Evolutionary conservation across 139 green algal species (phyloP), one percentile per base, ranked within the genome.

Genomic region (Auxenochlorella pyrenoidosa): DNA sequence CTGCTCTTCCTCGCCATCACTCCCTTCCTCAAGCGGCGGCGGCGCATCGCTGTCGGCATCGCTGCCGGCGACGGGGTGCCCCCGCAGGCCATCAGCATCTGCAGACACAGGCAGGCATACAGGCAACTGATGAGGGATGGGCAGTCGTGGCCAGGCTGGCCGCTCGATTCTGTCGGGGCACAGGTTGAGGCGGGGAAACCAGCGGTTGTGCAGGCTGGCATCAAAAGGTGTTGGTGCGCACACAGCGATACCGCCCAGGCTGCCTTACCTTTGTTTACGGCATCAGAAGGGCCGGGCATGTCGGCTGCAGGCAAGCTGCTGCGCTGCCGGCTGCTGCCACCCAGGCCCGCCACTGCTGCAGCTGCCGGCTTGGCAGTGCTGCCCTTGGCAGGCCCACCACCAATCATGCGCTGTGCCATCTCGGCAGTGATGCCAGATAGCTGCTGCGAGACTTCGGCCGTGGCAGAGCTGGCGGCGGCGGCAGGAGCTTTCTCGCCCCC

Each of bases 361-460:
- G 41, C 26, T 24, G 26, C 43, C 41, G 41, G 26, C 26, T 80
- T 80, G 10, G 43, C 43, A 19, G 75, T 10, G 26, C 26, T 40
- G 75, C 75, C 28, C 10, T 58, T 60, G 30, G 41, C 43, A 8
- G 75, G 34, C 30, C 16, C 43, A 3, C 44, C 75, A 16, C n/a
- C 43, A 21, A 81, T 1, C 75, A 81, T 81, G 43, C 75, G 75
- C 43, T 41, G 34, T 2, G 75, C 75, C 75, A 81, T 81, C 44
- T 81, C 75, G 2, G 75, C 43, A 12, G 75, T 81, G 43, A 81
- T 81, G 43, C 54, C 54, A 63, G 54, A 63, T 13, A 63, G 54
- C 16, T 63, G 54, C 12, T 24, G 54, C 54, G 54, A 63, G 15
- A 8, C 54, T 4, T 22, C 44, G 38, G 73, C 73, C 8, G 73